phyloP scores from a whole-genome alignment of 306 rosid genomes.

The Calophaca sinica region DNA sequence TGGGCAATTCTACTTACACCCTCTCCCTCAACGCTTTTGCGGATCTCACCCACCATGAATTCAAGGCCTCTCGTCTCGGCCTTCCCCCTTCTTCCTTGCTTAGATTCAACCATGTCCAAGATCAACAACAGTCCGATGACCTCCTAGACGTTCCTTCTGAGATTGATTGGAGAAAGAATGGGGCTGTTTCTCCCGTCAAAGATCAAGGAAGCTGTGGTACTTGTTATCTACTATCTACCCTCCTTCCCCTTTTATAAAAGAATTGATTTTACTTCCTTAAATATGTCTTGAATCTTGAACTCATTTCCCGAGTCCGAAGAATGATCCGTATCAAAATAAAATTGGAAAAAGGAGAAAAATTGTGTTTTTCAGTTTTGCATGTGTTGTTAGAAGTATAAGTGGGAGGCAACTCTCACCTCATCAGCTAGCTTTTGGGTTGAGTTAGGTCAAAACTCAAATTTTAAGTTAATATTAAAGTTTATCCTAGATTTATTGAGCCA shows the following conservation, averaged over 20 bases:
- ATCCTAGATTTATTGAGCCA: too few species aligned
- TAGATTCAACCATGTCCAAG: constrained; percentile 31
- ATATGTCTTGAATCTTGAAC: not conserved
- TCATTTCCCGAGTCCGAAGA: not conserved
- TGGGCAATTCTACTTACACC: constrained; percentile 59
- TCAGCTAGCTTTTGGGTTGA: too few species aligned
- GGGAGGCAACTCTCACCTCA: too few species aligned
- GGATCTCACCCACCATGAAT: constrained; percentile 86
- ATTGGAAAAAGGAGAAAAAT: not conserved
- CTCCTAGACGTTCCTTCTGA: constrained; percentile 60
- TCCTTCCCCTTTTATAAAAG: not conserved
- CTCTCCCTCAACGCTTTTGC: constrained; percentile 86
- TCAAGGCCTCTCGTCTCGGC: constrained; percentile 80
- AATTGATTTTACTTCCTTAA: not conserved
- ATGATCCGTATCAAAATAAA: not conserved
- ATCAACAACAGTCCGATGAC: constrained; percentile 26
- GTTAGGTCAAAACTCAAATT: too few species aligned
- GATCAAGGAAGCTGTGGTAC: constrained; percentile 94
- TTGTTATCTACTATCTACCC: not conserved
- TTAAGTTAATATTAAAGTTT: too few species aligned
- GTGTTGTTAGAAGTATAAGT: too few species aligned
- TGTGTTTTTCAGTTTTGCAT: too few species aligned
- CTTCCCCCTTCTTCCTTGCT: constrained; percentile 55
- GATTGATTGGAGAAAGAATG: constrained; percentile 86
- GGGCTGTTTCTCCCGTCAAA: constrained; percentile 79